Evolutionary conservation across 1,284 basidiomycete species (phyloP), one percentile per base, ranked within the genome.

Genomic region (Cutaneotrichosporon mucoides): DNA sequence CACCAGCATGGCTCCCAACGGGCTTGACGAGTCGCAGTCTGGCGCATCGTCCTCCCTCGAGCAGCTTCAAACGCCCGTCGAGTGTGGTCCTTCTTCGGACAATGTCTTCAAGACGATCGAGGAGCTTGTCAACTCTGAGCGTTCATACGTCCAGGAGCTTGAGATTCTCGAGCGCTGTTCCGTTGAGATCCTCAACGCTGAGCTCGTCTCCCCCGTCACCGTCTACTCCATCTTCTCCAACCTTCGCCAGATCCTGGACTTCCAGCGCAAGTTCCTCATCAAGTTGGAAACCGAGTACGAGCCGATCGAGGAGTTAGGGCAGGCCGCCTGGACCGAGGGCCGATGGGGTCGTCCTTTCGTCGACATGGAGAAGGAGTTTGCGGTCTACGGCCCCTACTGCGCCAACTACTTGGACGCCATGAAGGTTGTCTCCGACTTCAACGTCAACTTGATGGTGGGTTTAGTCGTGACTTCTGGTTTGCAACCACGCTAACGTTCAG

Each of bases 141-240:
- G 95, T 56, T 97, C 96, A 80, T 99, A 95, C 77, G 95, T 99
- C 13, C 90, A 95, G 77, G 95, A 99, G 79, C 82, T 99, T 58
- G 96, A 99, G 78, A 88, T 94, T 70, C 88, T 99, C 83, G 92
- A 95, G 85, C 57, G 87, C 84, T 93, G 91, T 70, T 85, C 91
- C 6, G 86, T 83, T 51, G 86, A 88, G 13, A 82, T 98, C 59
- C 83, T 89, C 7, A 85, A 88, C 75, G 85, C 85, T 68, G 90
- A 90, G 68, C 83, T 91, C 59, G 86, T 99, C 64, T 88, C 94
- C 70, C 88, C 91, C 66, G 95, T 98, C 76, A 95, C 92, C 46
- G 90, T 97, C 56, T 93, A 97, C 79, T 84, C 89, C 61, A 87
- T 99, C 61, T 99, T 99, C 79, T 92, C 95, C 8, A 93, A 93